Evolutionary conservation across 345 rosid species (phyloP), one percentile per base, ranked within the genome.

Genomic region (Limnanthes douglasii): DNA sequence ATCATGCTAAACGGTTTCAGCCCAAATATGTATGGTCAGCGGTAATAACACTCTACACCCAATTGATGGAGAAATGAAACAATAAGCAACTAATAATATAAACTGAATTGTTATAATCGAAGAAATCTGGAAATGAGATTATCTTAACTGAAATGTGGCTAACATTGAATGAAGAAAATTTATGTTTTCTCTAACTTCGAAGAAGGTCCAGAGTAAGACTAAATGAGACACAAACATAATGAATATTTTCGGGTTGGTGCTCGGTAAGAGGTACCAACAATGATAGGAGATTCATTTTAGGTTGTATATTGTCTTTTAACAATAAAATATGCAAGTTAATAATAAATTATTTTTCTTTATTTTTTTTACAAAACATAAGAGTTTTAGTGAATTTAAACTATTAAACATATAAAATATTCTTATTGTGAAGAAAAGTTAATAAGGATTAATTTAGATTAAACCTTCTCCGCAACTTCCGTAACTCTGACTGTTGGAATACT

Each of bases 121-220:
- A n/a, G n/a, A n/a, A n/a, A n/a, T n/a, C n/a, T n/a, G n/a, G n/a
- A n/a, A n/a, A n/a, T n/a, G n/a, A 39, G 41, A 15, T 15, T 27
- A 33, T 47, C 86, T 71, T 68, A 81, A 90, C 98, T 75, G 94
- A 72, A 50, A 68, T 60, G 37, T 75, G 86, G 61, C 88, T 72
- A 34, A 90, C 57, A 52, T 77, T 84, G 64, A 90, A 90, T 3
- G 98, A 96, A 33, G 78, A 72, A 65, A 90, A 90, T 43, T 66
- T 80, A 53, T 62, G 94, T 48, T 66, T 84, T 66, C 80, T 66
- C 98, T 96, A 90, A 39, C 84, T 84, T 43, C 93, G 93, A 31
- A 77, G 70, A 39, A 90, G 96, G 53, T 80, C 98, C 62, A 80
- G 56, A 21, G 95, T 90, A 43, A 90, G 94, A 57, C 98, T 96